phyloP scores from a whole-genome alignment of 208 protist genomes.

The Blastocrithidia nonstop region DNA sequence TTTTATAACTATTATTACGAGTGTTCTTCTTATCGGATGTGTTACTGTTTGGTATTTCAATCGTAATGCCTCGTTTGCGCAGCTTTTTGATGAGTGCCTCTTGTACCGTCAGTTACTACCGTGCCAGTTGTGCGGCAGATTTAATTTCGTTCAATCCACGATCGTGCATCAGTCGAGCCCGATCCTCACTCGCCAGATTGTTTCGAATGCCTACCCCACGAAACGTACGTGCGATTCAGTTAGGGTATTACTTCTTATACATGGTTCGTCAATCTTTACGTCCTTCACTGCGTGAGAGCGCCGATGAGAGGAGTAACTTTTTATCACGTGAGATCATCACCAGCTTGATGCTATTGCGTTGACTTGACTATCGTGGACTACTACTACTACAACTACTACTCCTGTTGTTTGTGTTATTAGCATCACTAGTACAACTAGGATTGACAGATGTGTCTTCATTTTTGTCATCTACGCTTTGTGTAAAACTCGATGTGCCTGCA shows the following conservation, averaged over 20 bases:
- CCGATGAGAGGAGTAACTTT: slow-evolving; percentile 13
- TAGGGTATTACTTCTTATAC: slow-evolving; percentile 53
- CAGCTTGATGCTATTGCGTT: no score
- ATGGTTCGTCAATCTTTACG: slow-evolving; percentile 43
- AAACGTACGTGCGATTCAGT: slow-evolving; percentile 30
- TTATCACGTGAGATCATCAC: slow-evolving; percentile 16
- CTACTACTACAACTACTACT: no score
- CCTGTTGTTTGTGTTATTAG: no score
- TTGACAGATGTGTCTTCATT: no score
- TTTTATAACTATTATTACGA: no score
- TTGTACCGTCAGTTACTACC: slow-evolving; percentile 28
- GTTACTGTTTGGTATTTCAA: slow-evolving; percentile 9
- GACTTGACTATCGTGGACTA: no score
- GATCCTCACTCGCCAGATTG: slow-evolving; percentile 37
- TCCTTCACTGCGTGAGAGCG: slow-evolving; percentile 34
- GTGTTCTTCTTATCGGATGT: no score
- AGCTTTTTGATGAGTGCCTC: slow-evolving; percentile 23
- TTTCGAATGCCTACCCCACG: slow-evolving; percentile 24
- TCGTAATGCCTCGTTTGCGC: slow-evolving; percentile 15
- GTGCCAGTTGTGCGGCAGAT: slow-evolving; percentile 23
- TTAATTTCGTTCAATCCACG: slow-evolving; percentile 23
- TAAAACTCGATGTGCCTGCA: no score
- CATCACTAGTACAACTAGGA: no score
- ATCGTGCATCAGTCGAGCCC: slow-evolving; percentile 23
- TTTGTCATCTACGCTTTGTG: no score